Evolutionary conservation across 768 basidiomycete species (phyloP), one percentile per base, ranked within the genome.

Genomic region (Tylopilus balloui): DNA sequence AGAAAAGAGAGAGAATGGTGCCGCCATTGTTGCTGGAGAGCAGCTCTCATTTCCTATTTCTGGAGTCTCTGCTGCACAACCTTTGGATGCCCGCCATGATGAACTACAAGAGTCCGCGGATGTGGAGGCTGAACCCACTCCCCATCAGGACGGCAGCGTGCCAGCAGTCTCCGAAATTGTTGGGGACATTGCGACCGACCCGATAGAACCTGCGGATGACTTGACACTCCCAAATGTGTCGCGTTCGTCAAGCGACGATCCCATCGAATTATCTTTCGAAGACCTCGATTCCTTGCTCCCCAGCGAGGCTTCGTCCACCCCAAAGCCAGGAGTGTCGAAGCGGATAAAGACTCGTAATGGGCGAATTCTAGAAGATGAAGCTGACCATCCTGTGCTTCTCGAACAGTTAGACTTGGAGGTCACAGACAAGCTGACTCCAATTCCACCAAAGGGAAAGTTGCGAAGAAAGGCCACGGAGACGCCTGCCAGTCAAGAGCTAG

Each of bases 301-400:
- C 20, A 29, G 34, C 9, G 17, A 17, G 8, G 38, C 48, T 42
- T 61, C 48, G 15, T 51, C 56, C 19, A 63, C 59, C 0, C 64
- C 66, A 47, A 66, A 63, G 17, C 64, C 66, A 6, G 69, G 72
- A 9, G 61, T 73, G 11, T 49, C 68, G 13, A 69, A 67, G 39
- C 69, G 72, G 42, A 77, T 75, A 69, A 78, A 70, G 64, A 65
- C 68, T 40, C 71, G 75, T 15, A 52, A 61, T 41, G 73, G 73
- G 1, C 68, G 61, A 45, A 48, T 65, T 29, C 61, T 52, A n/a
- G 50, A 59, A 45, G 50, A 52, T 35, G 60, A 50, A 24, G 49
- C 47, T n/a, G 63, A 69, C 43, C 46, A 10, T 1, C 64, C 64
- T 21, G 50, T 65, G 41, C 54, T 52, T 28, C 34, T 66, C 10